phyloP scores from a whole-genome alignment of 257 asterid species.

The Solanum boliviense region DNA sequence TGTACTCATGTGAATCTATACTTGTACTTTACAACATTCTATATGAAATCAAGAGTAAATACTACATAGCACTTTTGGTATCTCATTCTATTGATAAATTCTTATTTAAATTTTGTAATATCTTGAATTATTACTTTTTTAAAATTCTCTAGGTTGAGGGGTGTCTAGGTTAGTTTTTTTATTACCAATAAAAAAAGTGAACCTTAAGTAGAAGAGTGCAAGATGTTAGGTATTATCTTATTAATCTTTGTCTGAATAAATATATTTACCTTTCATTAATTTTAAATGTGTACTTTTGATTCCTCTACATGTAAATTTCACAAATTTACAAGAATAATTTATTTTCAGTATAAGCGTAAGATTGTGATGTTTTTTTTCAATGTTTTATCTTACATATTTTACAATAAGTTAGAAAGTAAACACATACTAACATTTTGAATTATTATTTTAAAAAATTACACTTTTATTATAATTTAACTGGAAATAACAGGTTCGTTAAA shows the following conservation, averaged over 20 bases:
- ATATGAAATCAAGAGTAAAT: not conserved
- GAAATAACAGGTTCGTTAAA: no score
- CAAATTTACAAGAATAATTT: not conserved
- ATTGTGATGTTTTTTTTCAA: no score
- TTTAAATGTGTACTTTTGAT: not conserved
- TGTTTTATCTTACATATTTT: not conserved
- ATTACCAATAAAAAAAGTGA: not conserved
- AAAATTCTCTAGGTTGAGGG: not conserved
- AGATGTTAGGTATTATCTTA: not conserved
- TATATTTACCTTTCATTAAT: not conserved
- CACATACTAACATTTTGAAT: no score
- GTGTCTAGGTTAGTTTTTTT: not conserved
- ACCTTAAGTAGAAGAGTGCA: not conserved
- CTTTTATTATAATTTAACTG: no score
- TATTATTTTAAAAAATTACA: no score
- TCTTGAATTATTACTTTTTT: no score
- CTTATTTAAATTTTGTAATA: not conserved
- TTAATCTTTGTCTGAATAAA: not conserved
- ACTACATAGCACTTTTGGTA: not conserved
- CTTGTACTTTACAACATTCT: not conserved
- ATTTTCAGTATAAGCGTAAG: not conserved
- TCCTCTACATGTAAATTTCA: not conserved
- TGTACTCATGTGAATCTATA: not conserved
- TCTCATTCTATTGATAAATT: not conserved
- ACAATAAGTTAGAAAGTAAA: not conserved